Conservation (phyloP, 2,329 filamentous ascomycete species). For the Paecilomyces fulvus region DNA sequence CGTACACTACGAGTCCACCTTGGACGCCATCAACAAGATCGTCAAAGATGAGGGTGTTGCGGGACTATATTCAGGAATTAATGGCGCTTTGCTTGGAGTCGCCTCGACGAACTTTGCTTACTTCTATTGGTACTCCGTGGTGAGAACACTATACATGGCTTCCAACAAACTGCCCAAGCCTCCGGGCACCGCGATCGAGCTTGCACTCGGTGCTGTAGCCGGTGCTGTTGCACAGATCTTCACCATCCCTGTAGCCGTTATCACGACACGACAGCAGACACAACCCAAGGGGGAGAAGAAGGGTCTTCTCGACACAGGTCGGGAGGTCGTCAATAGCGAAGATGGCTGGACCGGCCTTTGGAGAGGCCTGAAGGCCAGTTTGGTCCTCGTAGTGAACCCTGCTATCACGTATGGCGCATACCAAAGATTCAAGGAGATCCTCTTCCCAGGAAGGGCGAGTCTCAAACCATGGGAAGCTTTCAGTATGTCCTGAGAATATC, state of each 20-base stretch:
- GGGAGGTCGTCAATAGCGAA: conserved; percentile 80
- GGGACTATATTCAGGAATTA: conserved; percentile 84
- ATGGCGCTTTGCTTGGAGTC: conserved; percentile 78
- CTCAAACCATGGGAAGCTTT: conserved; percentile 85
- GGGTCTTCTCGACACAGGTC: conserved; percentile 76
- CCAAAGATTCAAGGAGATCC: conserved; percentile 67
- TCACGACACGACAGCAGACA: conserved; percentile 94
- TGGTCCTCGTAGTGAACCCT: conserved; percentile 92
- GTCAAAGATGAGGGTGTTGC: conserved; percentile 66
- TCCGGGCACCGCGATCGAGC: conserved; percentile 72
- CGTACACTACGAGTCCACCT: conserved; percentile 74
- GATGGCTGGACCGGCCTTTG: conserved; percentile 85
- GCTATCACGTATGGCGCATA: conserved; percentile 97
- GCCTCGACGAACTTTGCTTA: conserved; percentile 98
- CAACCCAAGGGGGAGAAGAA: conserved; percentile 77
- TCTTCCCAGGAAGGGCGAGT: conserved; percentile 69
- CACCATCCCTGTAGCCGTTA: conserved; percentile 90
- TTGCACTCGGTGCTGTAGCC: conserved; percentile 75
- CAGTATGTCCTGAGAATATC: conserved; percentile 49
- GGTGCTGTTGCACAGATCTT: conserved; percentile 90
- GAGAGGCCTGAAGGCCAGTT: conserved; percentile 89
- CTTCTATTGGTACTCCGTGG: conserved; percentile 97
- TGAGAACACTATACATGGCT: conserved; percentile 68
- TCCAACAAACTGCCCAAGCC: conserved; percentile 50
- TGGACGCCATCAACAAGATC: conserved; percentile 84